A percentile compares a stretch with the other conserved stretches of the same genome.
These are phyloP conservation scores for Fusarium kyushuense DNA, from an alignment of 2,329 filamentous ascomycete species.

Conservation along the genomic window DNA sequence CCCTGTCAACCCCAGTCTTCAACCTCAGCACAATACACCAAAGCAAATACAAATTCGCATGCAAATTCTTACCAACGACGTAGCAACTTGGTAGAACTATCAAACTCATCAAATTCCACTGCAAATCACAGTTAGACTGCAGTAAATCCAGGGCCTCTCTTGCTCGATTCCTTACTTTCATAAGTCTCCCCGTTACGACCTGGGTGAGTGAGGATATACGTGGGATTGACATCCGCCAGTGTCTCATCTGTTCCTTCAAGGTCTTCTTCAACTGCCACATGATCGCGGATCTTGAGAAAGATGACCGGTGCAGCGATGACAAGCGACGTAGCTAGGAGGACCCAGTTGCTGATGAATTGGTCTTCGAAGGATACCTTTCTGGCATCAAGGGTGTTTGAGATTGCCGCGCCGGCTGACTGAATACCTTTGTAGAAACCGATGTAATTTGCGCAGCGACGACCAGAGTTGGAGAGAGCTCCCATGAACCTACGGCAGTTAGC, in stretches of 20 bases:
- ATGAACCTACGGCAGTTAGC: slow-evolving; percentile 75
- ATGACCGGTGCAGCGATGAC: slow-evolving; percentile 84
- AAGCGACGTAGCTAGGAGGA: slow-evolving; percentile 76
- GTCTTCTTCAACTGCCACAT: slow-evolving; percentile 80
- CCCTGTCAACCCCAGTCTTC: no score
- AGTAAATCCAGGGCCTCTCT: background rate
- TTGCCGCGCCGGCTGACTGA: slow-evolving; percentile 78
- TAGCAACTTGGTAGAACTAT: background rate
- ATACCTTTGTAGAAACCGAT: slow-evolving; percentile 91
- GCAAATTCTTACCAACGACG: no score
- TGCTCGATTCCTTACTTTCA: slow-evolving; percentile 9
- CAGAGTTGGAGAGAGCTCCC: slow-evolving; percentile 91
- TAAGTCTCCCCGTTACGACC: background rate
- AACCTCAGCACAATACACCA: no score
- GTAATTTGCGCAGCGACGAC: slow-evolving; percentile 90
- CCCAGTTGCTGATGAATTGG: slow-evolving; percentile 80
- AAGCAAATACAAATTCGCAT: no score
- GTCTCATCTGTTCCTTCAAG: slow-evolving; percentile 88
- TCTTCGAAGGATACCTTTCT: slow-evolving; percentile 68
- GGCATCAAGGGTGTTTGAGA: slow-evolving; percentile 53
- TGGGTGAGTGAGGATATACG: background rate
- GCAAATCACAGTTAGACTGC: slow-evolving; percentile 8
- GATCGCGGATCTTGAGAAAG: slow-evolving; percentile 81
- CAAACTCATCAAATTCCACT: background rate
- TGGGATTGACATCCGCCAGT: slow-evolving; percentile 69